Evolutionary conservation across 176 grass and related monocot species (phyloP).

Genomic region (Ensete glaucum): DNA sequence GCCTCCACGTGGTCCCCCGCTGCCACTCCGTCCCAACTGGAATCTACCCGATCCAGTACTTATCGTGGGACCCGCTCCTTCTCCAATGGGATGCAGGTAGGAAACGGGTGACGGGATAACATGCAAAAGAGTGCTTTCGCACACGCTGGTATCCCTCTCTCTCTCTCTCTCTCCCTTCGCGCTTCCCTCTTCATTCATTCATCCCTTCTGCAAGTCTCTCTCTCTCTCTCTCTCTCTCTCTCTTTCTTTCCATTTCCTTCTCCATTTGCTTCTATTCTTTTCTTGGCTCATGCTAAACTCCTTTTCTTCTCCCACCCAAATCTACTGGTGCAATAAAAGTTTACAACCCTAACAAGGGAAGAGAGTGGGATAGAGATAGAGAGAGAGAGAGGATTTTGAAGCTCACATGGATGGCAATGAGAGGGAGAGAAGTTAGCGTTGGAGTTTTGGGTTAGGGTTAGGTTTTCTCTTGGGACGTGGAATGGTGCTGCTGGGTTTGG

Average conservation of each 20-base stretch:
- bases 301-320: not conserved
- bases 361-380: not conserved
- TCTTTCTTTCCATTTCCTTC: not conserved
- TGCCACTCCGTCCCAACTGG: not conserved
- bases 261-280: constrained; percentile 7
- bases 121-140: not conserved
- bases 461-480: not conserved
- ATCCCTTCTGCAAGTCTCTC: not conserved
- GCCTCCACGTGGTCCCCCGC: not conserved
- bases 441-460: not conserved
- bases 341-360: too few relatives aligned
- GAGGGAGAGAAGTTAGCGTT: not conserved
- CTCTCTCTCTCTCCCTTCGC: too few relatives aligned
- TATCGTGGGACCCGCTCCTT: not conserved
- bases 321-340: not conserved
- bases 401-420: not conserved
- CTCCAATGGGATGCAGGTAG: not conserved
- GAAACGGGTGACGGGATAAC: not conserved
- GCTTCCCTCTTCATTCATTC: too few relatives aligned
- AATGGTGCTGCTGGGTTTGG: not conserved
- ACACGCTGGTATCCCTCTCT: too few relatives aligned
- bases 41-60: too few relatives aligned
- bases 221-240: not conserved
- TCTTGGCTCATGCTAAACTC: not conserved
- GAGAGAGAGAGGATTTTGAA: not conserved